These are phyloP conservation scores for Cyclostephanos tholiformis DNA, from an alignment of 108 stramenopile genomes.

Conservation along the genomic window DNA sequence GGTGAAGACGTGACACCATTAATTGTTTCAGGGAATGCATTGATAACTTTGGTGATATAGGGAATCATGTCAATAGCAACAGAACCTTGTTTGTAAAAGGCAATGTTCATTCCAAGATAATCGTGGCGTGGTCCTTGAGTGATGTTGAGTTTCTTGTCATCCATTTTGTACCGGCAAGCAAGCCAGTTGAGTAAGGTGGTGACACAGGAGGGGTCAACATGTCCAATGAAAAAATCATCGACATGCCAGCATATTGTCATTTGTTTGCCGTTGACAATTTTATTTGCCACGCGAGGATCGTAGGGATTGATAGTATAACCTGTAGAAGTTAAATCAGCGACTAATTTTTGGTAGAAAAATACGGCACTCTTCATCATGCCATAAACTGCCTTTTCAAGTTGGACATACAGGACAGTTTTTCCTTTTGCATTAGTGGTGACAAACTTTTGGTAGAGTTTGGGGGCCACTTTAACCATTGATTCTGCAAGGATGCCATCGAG, in stretches of 20 bases:
- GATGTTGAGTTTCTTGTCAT: background rate
- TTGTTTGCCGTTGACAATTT: constrained; percentile 46
- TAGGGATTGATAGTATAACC: constrained; percentile 47
- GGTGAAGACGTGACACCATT: constrained; percentile 20
- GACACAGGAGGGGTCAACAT: constrained; percentile 23
- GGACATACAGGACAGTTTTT: too few species aligned
- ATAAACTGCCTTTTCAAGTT: too few species aligned
- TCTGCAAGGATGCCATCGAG: constrained; percentile 24
- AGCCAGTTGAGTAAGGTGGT: constrained; percentile 14
- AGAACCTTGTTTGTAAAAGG: constrained; percentile 23
- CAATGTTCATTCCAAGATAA: constrained; percentile 54
- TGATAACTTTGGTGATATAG: constrained; percentile 22
- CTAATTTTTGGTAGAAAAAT: constrained; percentile 42
- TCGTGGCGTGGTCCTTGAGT: constrained; percentile 27
- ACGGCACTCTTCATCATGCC: too few species aligned
- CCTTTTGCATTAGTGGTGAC: constrained; percentile 26
- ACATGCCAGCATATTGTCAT: constrained; percentile 46
- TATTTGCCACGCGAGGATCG: constrained; percentile 41
- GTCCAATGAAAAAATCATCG: too few species aligned
- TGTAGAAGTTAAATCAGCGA: constrained; percentile 5
- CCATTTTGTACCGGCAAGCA: constrained; percentile 9
- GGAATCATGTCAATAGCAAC: constrained; percentile 38
- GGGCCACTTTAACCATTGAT: constrained; percentile 25
- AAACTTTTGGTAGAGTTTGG: constrained; percentile 22
- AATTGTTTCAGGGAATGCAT: too few species aligned